phyloP scores from a whole-genome alignment of 495 filamentous ascomycete species.

The Penicillium canariense region DNA sequence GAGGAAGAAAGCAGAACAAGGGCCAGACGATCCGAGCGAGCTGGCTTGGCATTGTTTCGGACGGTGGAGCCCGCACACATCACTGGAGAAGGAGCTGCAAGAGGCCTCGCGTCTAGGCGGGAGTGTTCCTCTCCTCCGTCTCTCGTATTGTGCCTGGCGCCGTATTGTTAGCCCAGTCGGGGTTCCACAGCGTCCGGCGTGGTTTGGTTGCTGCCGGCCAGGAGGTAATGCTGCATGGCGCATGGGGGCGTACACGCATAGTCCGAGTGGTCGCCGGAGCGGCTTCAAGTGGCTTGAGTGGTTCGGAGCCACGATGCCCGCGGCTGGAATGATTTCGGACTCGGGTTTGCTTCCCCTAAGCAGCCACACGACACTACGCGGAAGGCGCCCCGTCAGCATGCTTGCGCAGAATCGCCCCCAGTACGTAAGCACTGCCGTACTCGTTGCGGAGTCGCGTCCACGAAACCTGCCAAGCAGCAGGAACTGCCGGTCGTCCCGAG shows the following conservation, averaged over 20 bases:
- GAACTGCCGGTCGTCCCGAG: neutral
- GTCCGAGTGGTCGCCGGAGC: too few relatives aligned
- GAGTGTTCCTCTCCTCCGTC: slow-evolving; percentile 3
- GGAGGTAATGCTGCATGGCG: neutral
- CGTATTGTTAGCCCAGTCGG: slow-evolving; percentile 15
- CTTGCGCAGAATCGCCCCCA: slow-evolving; percentile 1
- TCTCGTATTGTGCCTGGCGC: slow-evolving; percentile 2
- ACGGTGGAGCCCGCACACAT: slow-evolving; percentile 23
- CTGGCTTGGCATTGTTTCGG: slow-evolving; percentile 34
- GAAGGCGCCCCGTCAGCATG: neutral
- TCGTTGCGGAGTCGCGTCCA: neutral
- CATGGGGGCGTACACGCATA: neutral
- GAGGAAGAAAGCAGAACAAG: neutral
- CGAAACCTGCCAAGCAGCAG: neutral
- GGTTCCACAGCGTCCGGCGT: neutral
- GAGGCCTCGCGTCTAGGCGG: slow-evolving; percentile 3
- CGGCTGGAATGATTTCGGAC: too few relatives aligned
- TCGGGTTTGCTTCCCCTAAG: slow-evolving; percentile 11
- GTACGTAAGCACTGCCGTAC: too few relatives aligned
- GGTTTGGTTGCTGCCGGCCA: neutral
- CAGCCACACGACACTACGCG: neutral
- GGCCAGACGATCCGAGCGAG: slow-evolving; percentile 28
- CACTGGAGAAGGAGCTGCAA: neutral
- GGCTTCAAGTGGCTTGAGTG: too few relatives aligned
- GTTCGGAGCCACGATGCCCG: too few relatives aligned